Evolutionary conservation across 2,329 filamentous ascomycete genomes (phyloP).

Genomic region (Aspergillus clavatus): DNA sequence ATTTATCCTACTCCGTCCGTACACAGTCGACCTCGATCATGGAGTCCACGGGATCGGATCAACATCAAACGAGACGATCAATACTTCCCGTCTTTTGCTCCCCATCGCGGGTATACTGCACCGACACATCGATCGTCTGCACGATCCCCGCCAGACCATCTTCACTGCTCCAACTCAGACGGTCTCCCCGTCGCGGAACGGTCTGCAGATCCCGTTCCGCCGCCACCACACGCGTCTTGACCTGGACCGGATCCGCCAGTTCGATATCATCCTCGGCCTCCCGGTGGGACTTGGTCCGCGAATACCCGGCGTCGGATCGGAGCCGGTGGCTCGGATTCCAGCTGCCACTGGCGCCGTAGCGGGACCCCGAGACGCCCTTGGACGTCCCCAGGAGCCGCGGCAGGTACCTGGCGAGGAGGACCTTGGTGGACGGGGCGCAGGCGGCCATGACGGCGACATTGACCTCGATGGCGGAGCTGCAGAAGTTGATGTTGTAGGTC

Average conservation of each 20-base stretch:
- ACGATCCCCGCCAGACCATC: constrained; percentile 15
- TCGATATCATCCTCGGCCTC: constrained; percentile 13
- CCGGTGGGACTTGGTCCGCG: constrained; percentile 7
- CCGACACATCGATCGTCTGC: constrained; percentile 18
- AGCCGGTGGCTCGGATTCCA: neutral
- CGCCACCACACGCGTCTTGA: neutral
- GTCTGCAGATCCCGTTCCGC: constrained; percentile 15
- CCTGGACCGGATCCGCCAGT: constrained; percentile 15
- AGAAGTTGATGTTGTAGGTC: constrained; percentile 25
- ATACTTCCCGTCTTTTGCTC: constrained; percentile 13
- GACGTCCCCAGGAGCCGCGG: constrained; percentile 19
- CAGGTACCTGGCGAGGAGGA: constrained; percentile 10
- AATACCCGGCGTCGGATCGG: constrained; percentile 1
- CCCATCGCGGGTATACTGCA: constrained; percentile 14
- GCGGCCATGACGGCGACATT: constrained; percentile 28
- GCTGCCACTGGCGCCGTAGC: constrained; percentile 7
- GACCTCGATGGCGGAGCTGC: constrained; percentile 27
- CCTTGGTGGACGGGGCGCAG: constrained; percentile 26
- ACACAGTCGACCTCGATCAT: too few relatives aligned
- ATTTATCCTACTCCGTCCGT: too few relatives aligned
- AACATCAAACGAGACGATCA: constrained; percentile 19
- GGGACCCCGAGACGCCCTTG: constrained; percentile 8
- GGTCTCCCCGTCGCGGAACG: constrained; percentile 12
- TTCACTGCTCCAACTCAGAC: constrained; percentile 12
- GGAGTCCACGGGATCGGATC: too few relatives aligned